Evolutionary conservation across 1,284 basidiomycete species (phyloP), one percentile per base, ranked within the genome.

Genomic region (Sutorius eximius): DNA sequence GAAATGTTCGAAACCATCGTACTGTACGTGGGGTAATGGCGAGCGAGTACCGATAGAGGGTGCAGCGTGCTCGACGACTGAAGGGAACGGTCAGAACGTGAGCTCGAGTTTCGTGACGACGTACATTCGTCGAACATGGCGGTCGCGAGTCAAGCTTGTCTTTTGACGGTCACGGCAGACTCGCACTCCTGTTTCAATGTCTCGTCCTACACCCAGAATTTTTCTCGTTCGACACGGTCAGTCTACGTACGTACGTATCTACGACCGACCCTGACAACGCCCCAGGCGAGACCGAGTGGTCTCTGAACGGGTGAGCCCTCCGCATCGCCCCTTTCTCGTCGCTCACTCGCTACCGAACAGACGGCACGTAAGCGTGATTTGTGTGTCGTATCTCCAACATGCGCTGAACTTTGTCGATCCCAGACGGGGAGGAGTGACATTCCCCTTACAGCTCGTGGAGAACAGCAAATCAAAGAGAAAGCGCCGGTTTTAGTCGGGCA

Each of bases 251-350:
- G 18, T 11, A 24, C 48, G 30, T 42, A 24, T 34, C 32, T 52
- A 34, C 22, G 33, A 33, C 15, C 15, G 18, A 49, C 18, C 10
- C 41, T 58, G 50, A 57, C 48, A 22, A 48, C n/a, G 20, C 15
- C 42, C 22, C 64, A 91, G 91, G 93, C 42, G 90, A 96, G 76
- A 97, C 94, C 1, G 94, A 95, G 70, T 97, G 94, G 94, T 91
- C 89, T n/a, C 66, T 90, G 52, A 94, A 89, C 62, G 94, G 92
- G 83, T 83, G 54, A 69, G 81, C 69, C 20, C 38, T 45, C 27
- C 51, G 32, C 32, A 43, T 45, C 53, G 37, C 15, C 9, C n/a
- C 22, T 27, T 32, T 37, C 52, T 16, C 45, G 52, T 43, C 18
- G 49, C 51, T 53, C 57, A 53, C n/a, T 27, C 18, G 41, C 52